These are phyloP conservation scores for Nannizzia gypsea DNA, from an alignment of 2,329 filamentous ascomycete species.

Conservation along the genomic window DNA sequence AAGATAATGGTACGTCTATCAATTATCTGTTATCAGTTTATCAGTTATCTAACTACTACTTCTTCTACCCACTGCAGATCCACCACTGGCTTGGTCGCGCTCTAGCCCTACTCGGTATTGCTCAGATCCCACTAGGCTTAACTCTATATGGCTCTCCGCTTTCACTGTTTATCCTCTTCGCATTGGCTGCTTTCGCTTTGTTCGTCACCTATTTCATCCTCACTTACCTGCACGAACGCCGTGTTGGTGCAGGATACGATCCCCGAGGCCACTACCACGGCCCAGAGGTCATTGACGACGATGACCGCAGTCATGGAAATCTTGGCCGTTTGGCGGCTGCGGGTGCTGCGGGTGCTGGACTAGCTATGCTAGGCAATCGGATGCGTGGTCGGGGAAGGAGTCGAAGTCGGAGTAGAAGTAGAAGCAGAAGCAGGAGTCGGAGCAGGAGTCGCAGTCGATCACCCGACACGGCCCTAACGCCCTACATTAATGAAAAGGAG, in stretches of 20 bases:
- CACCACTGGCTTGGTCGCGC: conserved; percentile 80
- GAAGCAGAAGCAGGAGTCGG: not conserved
- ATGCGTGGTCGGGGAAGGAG: conserved; percentile 30
- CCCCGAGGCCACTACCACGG: conserved; percentile 44
- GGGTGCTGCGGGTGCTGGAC: conserved; percentile 46
- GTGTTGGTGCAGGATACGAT: conserved; percentile 43
- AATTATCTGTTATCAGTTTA: not conserved
- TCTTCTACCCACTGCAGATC: conserved; percentile 40
- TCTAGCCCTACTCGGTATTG: conserved; percentile 68
- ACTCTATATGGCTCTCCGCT: conserved; percentile 86
- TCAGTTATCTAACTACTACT: conserved; percentile 7
- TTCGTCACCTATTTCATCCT: conserved; percentile 68
- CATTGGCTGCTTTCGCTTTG: conserved; percentile 63
- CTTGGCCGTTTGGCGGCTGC: conserved; percentile 42
- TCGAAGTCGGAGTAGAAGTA: conserved; percentile 22
- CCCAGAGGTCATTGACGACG: conserved; percentile 31
- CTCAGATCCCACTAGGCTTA: conserved; percentile 77
- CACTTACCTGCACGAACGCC: conserved; percentile 54
- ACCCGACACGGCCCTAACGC: conserved; percentile 26
- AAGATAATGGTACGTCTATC: conserved; percentile 42
- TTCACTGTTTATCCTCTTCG: conserved; percentile 72
- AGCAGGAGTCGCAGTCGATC: not conserved
- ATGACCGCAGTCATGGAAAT: conserved; percentile 14
- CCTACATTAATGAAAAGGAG: conserved; percentile 55
- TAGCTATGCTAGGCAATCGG: conserved; percentile 40